These are phyloP conservation scores for Thalia dealbata DNA, from an alignment of 176 grass and related monocot genomes.

Conservation along the genomic window DNA sequence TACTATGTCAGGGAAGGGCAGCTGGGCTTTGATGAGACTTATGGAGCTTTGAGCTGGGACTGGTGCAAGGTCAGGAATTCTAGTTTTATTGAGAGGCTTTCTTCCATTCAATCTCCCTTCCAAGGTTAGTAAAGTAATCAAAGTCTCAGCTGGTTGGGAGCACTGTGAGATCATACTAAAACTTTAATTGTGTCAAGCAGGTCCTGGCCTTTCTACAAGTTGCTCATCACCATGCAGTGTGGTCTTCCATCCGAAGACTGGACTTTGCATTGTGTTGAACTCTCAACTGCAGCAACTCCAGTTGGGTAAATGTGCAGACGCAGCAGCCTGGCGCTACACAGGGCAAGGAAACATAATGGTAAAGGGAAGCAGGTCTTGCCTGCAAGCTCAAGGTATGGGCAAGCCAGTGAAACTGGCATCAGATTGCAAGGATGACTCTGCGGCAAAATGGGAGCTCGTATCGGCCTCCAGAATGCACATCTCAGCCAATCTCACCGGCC, in stretches of 20 bases:
- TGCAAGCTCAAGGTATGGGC: constrained; percentile 35
- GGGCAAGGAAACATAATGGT: constrained; percentile 32
- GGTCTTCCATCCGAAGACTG: constrained; percentile 72
- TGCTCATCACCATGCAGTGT: constrained; percentile 27
- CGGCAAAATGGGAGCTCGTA: constrained; percentile 65
- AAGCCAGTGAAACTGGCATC: constrained; percentile 35
- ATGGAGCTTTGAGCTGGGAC: constrained; percentile 66
- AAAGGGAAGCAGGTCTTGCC: constrained; percentile 46
- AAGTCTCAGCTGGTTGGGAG: no score
- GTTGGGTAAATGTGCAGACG: constrained; percentile 49
- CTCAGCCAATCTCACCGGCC: constrained; percentile 43
- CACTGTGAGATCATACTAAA: not conserved
- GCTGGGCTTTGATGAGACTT: constrained; percentile 73
- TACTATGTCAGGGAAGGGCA: constrained; percentile 77
- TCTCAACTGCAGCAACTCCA: constrained; percentile 34
- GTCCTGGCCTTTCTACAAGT: constrained; percentile 56
- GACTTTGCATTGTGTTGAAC: constrained; percentile 55
- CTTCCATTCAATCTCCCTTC: constrained; percentile 56
- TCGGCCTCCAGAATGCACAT: constrained; percentile 71
- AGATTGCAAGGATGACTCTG: constrained; percentile 31
- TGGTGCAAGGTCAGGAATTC: constrained; percentile 80
- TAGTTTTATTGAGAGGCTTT: constrained; percentile 53
- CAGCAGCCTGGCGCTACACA: constrained; percentile 70
- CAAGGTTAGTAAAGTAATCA: constrained; percentile 51
- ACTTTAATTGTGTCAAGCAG: constrained; percentile 25